Percentiles rank a stretch among this genome's conserved stretches.
These are phyloP conservation scores for Xylaria sp. DNA, from an alignment of 495 filamentous ascomycete genomes.

Conservation along the genomic window DNA sequence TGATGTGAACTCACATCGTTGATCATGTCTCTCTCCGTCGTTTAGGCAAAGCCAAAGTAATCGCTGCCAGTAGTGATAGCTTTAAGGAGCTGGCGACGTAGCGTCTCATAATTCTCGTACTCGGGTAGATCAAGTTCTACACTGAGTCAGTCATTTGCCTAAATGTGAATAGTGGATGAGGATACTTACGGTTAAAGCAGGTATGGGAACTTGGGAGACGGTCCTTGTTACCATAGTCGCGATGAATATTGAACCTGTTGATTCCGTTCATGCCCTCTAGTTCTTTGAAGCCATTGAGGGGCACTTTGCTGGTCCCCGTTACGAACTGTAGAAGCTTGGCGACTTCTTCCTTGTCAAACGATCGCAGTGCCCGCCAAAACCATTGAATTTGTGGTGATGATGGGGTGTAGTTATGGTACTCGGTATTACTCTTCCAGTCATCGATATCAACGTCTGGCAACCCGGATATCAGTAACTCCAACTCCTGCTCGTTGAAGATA, in stretches of 20 bases:
- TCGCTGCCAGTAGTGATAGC: slow-evolving; percentile 96
- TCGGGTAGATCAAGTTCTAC: slow-evolving; percentile 97
- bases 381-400: slow-evolving; percentile 97
- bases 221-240: slow-evolving; percentile 97
- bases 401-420: slow-evolving; percentile 97
- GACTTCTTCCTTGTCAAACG: slow-evolving; percentile 98
- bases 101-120: slow-evolving; percentile 93
- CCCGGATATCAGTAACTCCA: slow-evolving; percentile 96
- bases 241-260: slow-evolving; percentile 97
- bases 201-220: slow-evolving; percentile 95
- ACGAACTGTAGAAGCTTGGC: slow-evolving; percentile 98
- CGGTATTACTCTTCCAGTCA: slow-evolving; percentile 98
- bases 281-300: slow-evolving; percentile 98
- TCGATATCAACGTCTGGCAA: slow-evolving; percentile 97
- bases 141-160: slow-evolving; percentile 42
- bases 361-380: slow-evolving; percentile 99
- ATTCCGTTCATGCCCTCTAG: slow-evolving; percentile 99
- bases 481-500: slow-evolving; percentile 98
- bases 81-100: slow-evolving; percentile 86
- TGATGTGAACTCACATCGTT: not conserved
- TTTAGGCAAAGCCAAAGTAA: slow-evolving; percentile 96
- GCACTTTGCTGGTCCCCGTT: slow-evolving; percentile 97
- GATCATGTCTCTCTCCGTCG: not conserved
- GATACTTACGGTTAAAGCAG: slow-evolving; percentile 96
- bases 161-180: slow-evolving; percentile 5